Evolutionary conservation across 192 early-diverging fungal species (phyloP), one percentile per base, ranked within the genome.

Genomic region (Dissophora globulifera): DNA sequence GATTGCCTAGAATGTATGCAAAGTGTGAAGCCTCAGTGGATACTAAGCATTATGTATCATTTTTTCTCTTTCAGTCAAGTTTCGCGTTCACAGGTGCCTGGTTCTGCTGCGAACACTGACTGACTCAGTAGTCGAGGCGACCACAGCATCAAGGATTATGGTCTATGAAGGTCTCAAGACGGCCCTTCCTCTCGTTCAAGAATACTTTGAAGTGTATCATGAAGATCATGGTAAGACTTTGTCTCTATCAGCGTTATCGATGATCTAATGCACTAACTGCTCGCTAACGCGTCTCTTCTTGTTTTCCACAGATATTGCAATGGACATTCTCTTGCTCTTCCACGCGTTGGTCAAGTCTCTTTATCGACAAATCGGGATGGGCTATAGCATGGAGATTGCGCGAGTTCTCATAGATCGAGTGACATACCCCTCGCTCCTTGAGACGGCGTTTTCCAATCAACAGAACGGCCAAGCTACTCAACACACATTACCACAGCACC

Each of bases 151-250:
- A 0, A 50, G 72, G 22, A 29, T 50, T 20, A 31, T 76, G 29
- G 72, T 66, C 1, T 64, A 67, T 54, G 72, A 76, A n/a, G 45
- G 62, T 8, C n/a, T 66, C 13, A 66, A 57, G 16, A 33, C 58
- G 9, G 50, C 58, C 0, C 56, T 76, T 19, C 72, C 62, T 17
- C 49, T 67, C 12, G 58, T 60, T 10, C 62, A 76, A 46, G 63
- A 76, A 35, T 76, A 56, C 20, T 76, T 76, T 50, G 62, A 76
- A 11, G 48, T 67, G 23, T 76, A 62, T 48, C 35, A 35, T 23
- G 72, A 76, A 19, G 72, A 76, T 17, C 72, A 67, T 53, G 72
- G 72, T 76, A 67, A n/a, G n/a, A n/a, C n/a, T n/a, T n/a, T 15
- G 70, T 8, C 1, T 17, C 16, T 4, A 0, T 4, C 2, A 23